These are phyloP conservation scores for Acer saccharum DNA, from an alignment of 345 rosid genomes.

Conservation along the genomic window DNA sequence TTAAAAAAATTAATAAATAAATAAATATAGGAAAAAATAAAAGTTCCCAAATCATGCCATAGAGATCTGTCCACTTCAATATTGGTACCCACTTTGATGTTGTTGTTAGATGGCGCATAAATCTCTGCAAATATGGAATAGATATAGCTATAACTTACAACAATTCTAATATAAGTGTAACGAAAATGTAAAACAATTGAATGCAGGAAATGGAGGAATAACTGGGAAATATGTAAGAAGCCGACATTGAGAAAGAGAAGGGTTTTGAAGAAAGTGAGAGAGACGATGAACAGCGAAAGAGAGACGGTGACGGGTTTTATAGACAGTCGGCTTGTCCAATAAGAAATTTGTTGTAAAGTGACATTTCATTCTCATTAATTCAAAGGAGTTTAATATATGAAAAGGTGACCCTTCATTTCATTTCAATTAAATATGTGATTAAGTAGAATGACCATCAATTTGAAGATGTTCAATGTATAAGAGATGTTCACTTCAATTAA, in stretches of 20 bases:
- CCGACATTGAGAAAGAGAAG: slow-evolving; percentile 34
- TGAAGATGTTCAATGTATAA: too few species aligned
- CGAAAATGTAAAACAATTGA: not conserved
- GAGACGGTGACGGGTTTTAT: slow-evolving; percentile 19
- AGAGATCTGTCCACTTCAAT: slow-evolving; percentile 92
- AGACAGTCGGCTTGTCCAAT: too few species aligned
- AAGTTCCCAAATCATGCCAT: slow-evolving; percentile 77
- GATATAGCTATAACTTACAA: not conserved
- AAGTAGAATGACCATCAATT: too few species aligned
- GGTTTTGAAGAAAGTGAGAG: slow-evolving; percentile 41
- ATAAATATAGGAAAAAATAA: not conserved
- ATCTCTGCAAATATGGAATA: slow-evolving; percentile 45
- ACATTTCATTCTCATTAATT: too few species aligned
- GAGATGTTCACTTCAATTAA: too few species aligned
- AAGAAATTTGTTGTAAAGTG: too few species aligned
- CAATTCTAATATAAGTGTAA: too few species aligned
- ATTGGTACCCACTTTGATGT: slow-evolving; percentile 83
- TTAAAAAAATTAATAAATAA: too few species aligned
- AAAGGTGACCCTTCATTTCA: too few species aligned
- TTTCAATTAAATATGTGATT: too few species aligned
- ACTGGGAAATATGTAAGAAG: slow-evolving; percentile 43
- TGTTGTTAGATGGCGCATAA: slow-evolving; percentile 68
- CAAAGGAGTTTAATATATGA: too few species aligned
- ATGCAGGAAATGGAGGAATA: slow-evolving; percentile 14
- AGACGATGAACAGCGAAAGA: slow-evolving; percentile 34